Conservation (phyloP, 148 eudicot species). For the Cornus controversa region DNA sequence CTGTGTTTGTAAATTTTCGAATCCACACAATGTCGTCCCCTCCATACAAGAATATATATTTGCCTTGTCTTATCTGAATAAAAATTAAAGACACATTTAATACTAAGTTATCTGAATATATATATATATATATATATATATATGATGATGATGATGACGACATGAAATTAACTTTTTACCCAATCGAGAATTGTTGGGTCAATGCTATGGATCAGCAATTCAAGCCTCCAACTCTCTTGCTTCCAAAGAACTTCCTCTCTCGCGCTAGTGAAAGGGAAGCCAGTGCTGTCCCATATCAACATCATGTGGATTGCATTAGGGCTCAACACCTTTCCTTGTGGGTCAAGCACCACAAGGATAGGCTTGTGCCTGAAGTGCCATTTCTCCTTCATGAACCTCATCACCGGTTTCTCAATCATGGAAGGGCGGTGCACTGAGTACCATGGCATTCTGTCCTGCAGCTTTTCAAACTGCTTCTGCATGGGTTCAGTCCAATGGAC, state of each 20-base stretch:
- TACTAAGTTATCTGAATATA: too few species aligned
- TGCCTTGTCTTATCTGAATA: slow-evolving; percentile 43
- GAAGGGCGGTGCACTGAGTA: neutral
- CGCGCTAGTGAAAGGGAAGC: too few species aligned
- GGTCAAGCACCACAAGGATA: slow-evolving; percentile 61
- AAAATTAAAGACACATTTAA: neutral
- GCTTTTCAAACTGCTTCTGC: neutral
- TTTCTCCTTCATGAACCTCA: slow-evolving; percentile 15
- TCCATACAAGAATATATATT: slow-evolving; percentile 50
- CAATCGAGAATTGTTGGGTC: slow-evolving; percentile 47
- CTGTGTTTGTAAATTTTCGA: slow-evolving; percentile 31
- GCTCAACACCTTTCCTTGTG: slow-evolving; percentile 15
- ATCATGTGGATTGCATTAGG: too few species aligned
- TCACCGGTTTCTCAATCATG: slow-evolving; percentile 15
- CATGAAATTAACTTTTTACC: slow-evolving; percentile 22
- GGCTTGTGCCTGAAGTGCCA: slow-evolving; percentile 63
- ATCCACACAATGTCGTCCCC: slow-evolving; percentile 46
- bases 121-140: too few species aligned
- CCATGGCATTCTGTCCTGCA: slow-evolving; percentile 35
- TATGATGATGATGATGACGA: too few species aligned
- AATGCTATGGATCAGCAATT: slow-evolving; percentile 50
- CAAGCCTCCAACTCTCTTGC: slow-evolving; percentile 62
- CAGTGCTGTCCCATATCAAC: too few species aligned
- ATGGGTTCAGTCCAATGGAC: neutral
- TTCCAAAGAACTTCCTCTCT: slow-evolving; percentile 37